Evolutionary conservation across 331 rosid genomes (phyloP), one percentile per base, ranked within the genome.

Genomic region (Malus hybrid): DNA sequence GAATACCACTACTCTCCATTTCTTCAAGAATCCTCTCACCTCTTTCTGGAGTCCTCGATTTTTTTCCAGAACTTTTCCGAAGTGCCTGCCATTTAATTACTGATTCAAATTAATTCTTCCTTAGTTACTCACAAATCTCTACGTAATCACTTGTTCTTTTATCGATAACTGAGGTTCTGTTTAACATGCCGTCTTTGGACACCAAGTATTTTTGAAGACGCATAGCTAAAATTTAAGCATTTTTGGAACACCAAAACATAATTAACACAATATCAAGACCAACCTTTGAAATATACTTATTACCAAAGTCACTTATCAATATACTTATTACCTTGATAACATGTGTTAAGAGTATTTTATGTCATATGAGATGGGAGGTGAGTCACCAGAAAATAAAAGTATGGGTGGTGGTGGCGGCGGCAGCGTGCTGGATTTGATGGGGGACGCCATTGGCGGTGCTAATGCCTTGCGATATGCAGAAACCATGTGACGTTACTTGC

Each of bases 1-100:
- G 74, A 77, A 91, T 82, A 30, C 97, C 96, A 7, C 60, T 68
- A 53, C 30, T 67, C 44, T 74, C 81, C 65, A 79, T 63, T 16
- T 70, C 87, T 19, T 73, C 48, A 0, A 88, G 85, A 75, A 79
- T 71, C 61, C 90, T 84, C 69, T 68, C 19, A 81, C 11, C 55
- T 77, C 68, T 79, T 64, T 0, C 30, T 36, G 68, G 85, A 88
- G 10, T 67, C 57, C 10, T 75, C 62, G 89, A 69, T 34, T 53
- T 42, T 11, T 79, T 62, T 80, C 85, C 88, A 53, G 77, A 39
- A 69, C 80, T 61, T 69, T 65, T 81, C n/a, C 33, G 83, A 10
- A 89, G 83, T 80, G 74, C 81, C 97, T 91, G 87, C 83, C 34
- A 1, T 62, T 73, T 61, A 22, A 11, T 44, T 11, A 33, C 3